These are phyloP conservation scores for Akanthomyces uredinophilus DNA, from an alignment of 2,329 filamentous ascomycete genomes.

Conservation along the genomic window DNA sequence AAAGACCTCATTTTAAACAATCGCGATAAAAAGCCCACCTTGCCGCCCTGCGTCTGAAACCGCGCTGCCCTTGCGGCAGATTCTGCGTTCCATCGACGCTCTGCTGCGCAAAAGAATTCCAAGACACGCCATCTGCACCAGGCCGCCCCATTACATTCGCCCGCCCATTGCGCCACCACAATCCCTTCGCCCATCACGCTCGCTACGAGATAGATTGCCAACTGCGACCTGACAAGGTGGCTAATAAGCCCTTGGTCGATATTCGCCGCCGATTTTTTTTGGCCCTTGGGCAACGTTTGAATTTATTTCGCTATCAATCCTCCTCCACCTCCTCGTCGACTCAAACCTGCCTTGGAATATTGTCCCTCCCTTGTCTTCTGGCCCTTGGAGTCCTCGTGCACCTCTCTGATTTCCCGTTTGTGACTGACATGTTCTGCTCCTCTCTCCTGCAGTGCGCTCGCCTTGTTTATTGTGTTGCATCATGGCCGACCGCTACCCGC, in stretches of 20 bases:
- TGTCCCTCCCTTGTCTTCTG: neutral
- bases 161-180: neutral
- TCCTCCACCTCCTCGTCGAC: neutral
- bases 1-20: conserved; percentile 6
- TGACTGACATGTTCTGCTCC: conserved; percentile 9
- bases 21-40: neutral
- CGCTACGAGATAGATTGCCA: neutral
- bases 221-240: neutral
- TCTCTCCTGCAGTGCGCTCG: neutral
- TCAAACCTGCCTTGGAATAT: neutral
- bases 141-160: neutral
- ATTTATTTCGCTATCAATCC: neutral
- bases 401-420: neutral
- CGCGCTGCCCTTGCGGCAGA: neutral
- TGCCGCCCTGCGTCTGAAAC: neutral
- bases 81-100: neutral
- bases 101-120: neutral
- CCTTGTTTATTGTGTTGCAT: neutral
- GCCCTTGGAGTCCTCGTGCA: neutral
- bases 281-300: neutral
- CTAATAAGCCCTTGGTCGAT: neutral
- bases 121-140: neutral
- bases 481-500: conserved; percentile 1
- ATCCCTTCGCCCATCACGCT: neutral
- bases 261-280: neutral